Conservation (phyloP, 2,329 filamentous ascomycete species). For the Escovopsis sp. region DNA sequence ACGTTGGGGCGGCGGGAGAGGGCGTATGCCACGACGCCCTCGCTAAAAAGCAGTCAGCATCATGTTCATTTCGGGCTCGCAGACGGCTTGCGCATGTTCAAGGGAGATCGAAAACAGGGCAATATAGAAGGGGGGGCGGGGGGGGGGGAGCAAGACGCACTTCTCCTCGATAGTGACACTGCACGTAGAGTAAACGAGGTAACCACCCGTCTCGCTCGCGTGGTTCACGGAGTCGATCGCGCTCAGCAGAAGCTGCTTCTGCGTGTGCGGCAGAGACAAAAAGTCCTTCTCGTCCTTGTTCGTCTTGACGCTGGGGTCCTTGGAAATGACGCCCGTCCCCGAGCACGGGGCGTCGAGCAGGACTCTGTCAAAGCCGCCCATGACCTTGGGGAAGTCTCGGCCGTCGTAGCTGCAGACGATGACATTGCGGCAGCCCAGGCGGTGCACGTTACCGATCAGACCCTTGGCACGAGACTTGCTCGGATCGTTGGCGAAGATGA, state of each 20-base stretch:
- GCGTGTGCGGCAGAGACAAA: conserved; percentile 78
- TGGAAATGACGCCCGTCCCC: conserved; percentile 92
- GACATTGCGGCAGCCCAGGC: conserved; percentile 82
- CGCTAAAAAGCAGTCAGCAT: conserved; percentile 19
- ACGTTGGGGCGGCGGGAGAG: conserved; percentile 86
- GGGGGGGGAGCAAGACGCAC: neutral
- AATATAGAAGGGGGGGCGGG: neutral
- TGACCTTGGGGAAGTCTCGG: conserved; percentile 81
- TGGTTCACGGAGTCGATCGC: conserved; percentile 95
- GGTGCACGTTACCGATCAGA: conserved; percentile 95
- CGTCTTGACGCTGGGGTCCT: conserved; percentile 93
- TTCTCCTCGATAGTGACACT: conserved; percentile 84
- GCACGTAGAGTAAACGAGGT: conserved; percentile 94
- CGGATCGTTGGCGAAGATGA: conserved; percentile 91
- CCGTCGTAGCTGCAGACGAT: conserved; percentile 95
- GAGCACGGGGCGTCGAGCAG: conserved; percentile 91
- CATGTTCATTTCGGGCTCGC: too few species aligned
- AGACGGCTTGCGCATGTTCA: too few species aligned
- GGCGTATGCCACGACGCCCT: conserved; percentile 86
- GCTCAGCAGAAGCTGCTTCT: conserved; percentile 84
- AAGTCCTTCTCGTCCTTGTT: conserved; percentile 97
- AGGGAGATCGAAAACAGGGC: neutral
- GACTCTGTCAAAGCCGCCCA: conserved; percentile 86
- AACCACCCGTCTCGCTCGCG: conserved; percentile 80
- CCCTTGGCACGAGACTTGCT: conserved; percentile 89